Percentiles rank a stretch among this genome's conserved stretches.
phyloP scores from a whole-genome alignment of 306 rosid genomes.

The Cicer bijugum region DNA sequence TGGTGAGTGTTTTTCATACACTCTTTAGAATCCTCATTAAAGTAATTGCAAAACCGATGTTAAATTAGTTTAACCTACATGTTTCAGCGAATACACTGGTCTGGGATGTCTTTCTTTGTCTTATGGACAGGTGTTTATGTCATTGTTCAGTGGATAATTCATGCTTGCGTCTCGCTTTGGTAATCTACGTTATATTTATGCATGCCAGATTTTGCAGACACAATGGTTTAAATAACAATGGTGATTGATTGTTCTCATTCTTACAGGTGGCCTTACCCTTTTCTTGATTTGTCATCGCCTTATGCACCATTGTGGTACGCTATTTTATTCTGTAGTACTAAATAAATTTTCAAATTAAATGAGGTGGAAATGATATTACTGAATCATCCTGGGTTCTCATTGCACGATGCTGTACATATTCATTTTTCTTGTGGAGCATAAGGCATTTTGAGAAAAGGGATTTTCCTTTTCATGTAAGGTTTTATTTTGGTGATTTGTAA shows the following conservation, averaged over 20 bases:
- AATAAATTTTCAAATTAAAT: not conserved
- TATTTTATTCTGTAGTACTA: conserved; percentile 19
- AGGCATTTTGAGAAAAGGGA: conserved; percentile 9
- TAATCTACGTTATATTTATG: conserved; percentile 41
- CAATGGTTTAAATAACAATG: conserved; percentile 16
- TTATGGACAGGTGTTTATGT: conserved; percentile 69
- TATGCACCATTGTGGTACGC: conserved; percentile 74
- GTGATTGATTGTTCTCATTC: conserved; percentile 38
- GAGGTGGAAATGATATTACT: not conserved
- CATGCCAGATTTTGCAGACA: conserved; percentile 12
- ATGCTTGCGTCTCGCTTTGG: conserved; percentile 62
- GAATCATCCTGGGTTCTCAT: not conserved
- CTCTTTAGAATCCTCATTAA: conserved; percentile 35
- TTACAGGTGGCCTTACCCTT: conserved; percentile 88
- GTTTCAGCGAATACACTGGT: conserved; percentile 62
- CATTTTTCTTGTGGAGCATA: conserved; percentile 15
- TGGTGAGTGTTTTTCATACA: conserved; percentile 57
- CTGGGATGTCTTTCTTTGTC: conserved; percentile 72
- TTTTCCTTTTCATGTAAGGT: conserved; percentile 11
- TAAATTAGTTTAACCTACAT: conserved; percentile 43
- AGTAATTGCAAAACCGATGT: conserved; percentile 32
- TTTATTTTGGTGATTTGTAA: not conserved
- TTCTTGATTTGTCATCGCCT: conserved; percentile 76
- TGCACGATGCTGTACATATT: not conserved
- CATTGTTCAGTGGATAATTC: conserved; percentile 70